phyloP scores from a whole-genome alignment of 257 asterid genomes.

The Solanum paucissectum region DNA sequence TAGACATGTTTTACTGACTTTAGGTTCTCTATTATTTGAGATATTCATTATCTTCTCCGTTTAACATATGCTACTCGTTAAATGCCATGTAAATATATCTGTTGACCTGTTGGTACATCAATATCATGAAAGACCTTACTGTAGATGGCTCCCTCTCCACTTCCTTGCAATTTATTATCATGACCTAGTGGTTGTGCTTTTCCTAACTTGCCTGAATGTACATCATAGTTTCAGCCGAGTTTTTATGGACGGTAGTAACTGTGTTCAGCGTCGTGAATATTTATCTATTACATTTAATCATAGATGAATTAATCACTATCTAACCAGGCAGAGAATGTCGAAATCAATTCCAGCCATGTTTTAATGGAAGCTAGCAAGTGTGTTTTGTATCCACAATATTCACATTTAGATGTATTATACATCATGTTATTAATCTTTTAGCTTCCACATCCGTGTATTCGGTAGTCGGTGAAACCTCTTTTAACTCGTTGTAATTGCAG shows the following conservation, averaged over 20 bases:
- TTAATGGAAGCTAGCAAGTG: not conserved
- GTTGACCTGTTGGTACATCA: not conserved
- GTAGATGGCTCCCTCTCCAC: not conserved
- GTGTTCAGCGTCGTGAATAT: not conserved
- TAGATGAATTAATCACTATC: not conserved
- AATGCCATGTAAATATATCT: not conserved
- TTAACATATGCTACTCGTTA: not conserved
- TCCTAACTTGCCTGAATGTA: not conserved
- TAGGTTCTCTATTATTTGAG: not conserved
- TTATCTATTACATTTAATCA: not conserved
- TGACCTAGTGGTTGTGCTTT: not conserved
- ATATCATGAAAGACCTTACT: not conserved
- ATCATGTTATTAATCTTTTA: not conserved
- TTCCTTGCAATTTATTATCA: not conserved
- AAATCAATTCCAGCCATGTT: not conserved
- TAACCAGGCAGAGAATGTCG: not conserved
- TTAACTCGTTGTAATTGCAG: conserved; percentile 21
- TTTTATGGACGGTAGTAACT: not conserved
- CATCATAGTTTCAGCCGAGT: not conserved
- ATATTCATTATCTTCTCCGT: not conserved
- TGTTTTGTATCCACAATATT: not conserved
- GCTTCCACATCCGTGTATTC: not conserved
- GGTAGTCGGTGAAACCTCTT: not conserved
- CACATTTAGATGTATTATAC: not conserved
- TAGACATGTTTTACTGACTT: not conserved